phyloP scores from a whole-genome alignment of 2,329 filamentous ascomycete genomes.

The Colletotrichum plurivorum region DNA sequence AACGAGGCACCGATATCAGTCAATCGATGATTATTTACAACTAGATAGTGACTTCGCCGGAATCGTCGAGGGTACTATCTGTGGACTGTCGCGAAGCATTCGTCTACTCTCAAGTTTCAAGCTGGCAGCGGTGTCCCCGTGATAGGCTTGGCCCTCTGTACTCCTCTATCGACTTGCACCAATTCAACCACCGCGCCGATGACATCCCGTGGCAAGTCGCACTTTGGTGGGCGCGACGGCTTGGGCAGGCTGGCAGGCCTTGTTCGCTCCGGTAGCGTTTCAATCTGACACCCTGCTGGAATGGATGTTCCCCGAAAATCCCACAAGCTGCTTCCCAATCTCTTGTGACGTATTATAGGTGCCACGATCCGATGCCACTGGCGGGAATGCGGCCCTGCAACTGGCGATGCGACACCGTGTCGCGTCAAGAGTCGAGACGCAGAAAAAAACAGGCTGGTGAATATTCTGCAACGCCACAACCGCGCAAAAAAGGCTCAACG shows the following conservation, averaged over 20 bases:
- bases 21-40: background rate
- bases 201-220: slow-evolving; percentile 15
- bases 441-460: slow-evolving; percentile 2
- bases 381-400: slow-evolving; percentile 24
- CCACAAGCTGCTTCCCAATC: slow-evolving; percentile 4
- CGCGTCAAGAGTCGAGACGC: background rate
- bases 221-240: slow-evolving; percentile 7
- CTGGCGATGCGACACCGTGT: slow-evolving; percentile 4
- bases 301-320: slow-evolving; percentile 19
- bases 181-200: slow-evolving; percentile 9
- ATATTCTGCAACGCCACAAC: slow-evolving; percentile 29
- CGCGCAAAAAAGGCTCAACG: slow-evolving; percentile 3
- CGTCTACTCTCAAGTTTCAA: slow-evolving; percentile 3
- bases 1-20: background rate
- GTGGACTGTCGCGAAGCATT: background rate
- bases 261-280: slow-evolving; percentile 22
- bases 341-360: slow-evolving; percentile 11
- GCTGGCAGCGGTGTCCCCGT: background rate
- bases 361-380: slow-evolving; percentile 8
- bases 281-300: slow-evolving; percentile 28
- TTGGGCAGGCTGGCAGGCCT: background rate
- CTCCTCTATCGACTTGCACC: background rate
- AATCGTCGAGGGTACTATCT: background rate
- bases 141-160: slow-evolving; percentile 19
- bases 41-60: background rate